phyloP scores from a whole-genome alignment of 2,329 filamentous ascomycete genomes.

The Phialophora verrucosa region DNA sequence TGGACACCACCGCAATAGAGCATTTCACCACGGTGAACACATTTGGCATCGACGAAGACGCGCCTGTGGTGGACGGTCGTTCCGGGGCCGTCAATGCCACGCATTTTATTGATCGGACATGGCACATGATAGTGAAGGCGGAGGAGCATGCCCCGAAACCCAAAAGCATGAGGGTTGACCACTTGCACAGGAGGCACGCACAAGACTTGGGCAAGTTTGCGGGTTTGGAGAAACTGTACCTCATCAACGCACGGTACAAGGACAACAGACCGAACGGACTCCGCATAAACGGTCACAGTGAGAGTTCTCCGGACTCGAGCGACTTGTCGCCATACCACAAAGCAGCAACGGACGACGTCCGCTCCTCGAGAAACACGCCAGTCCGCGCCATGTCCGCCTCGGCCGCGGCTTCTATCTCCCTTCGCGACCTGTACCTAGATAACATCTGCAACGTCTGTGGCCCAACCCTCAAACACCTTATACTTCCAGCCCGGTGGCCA shows the following conservation, averaged over 20 bases:
- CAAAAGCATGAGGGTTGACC: constrained; percentile 58
- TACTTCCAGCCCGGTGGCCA: constrained; percentile 62
- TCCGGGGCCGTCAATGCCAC: constrained; percentile 45
- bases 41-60: constrained; percentile 51
- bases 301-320: constrained; percentile 19
- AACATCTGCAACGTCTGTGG: constrained; percentile 59
- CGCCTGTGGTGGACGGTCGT: constrained; percentile 35
- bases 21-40: constrained; percentile 62
- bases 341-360: constrained; percentile 32
- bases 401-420: constrained; percentile 18
- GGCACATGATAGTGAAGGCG: constrained; percentile 45
- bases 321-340: constrained; percentile 39
- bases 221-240: constrained; percentile 59
- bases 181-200: constrained; percentile 52
- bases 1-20: constrained; percentile 51
- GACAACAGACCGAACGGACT: constrained; percentile 6
- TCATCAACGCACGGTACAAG: constrained; percentile 50
- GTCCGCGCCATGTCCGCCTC: constrained; percentile 41
- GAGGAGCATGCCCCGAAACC: constrained; percentile 43
- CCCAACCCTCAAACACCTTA: constrained; percentile 59
- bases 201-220: constrained; percentile 51
- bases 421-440: constrained; percentile 57
- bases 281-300: background rate
- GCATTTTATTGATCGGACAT: constrained; percentile 63
- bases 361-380: constrained; percentile 34